Evolutionary conservation across 2,329 filamentous ascomycete genomes (phyloP).

Genomic region (Hymenotorrendiella dingleyae): DNA sequence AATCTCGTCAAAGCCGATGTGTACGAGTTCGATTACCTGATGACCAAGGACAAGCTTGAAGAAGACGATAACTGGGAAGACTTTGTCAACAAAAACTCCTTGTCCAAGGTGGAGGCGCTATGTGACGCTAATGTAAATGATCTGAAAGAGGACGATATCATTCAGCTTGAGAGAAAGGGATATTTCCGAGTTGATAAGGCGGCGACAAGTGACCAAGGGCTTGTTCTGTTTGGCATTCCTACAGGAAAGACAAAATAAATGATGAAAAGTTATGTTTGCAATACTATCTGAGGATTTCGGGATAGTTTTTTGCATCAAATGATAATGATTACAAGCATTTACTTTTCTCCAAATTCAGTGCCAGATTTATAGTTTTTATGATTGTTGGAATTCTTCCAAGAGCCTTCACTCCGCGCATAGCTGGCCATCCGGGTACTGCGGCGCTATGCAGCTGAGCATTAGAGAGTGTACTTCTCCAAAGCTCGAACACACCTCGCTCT

Average conservation of each 20-base stretch:
- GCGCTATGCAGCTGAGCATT: too few relatives aligned
- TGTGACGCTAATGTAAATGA: slow-evolving; percentile 76
- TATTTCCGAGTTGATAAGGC: slow-evolving; percentile 79
- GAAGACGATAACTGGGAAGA: slow-evolving; percentile 83
- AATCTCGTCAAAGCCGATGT: slow-evolving; percentile 76
- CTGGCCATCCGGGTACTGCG: too few relatives aligned
- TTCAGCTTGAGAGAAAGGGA: slow-evolving; percentile 90
- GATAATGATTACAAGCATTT: slow-evolving; percentile 1
- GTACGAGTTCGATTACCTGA: slow-evolving; percentile 91
- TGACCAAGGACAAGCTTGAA: slow-evolving; percentile 91
- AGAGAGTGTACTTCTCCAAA: too few relatives aligned
- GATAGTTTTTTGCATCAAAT: slow-evolving; percentile 5
- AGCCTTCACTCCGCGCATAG: too few relatives aligned
- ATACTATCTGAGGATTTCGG: background rate
- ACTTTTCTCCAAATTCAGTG: background rate
- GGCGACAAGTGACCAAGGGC: slow-evolving; percentile 50
- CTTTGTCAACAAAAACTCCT: slow-evolving; percentile 68
- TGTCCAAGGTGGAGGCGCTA: slow-evolving; percentile 65
- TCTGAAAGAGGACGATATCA: slow-evolving; percentile 82
- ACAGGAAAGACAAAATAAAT: slow-evolving; percentile 49
- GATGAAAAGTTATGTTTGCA: slow-evolving; percentile 2
- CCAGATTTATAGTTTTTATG: too few relatives aligned
- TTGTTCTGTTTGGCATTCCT: slow-evolving; percentile 64
- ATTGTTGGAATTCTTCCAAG: too few relatives aligned
- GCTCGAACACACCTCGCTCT: too few relatives aligned